Conservation (phyloP, 1,284 basidiomycete species). For the Pseudomicrostroma phylloplanum region DNA sequence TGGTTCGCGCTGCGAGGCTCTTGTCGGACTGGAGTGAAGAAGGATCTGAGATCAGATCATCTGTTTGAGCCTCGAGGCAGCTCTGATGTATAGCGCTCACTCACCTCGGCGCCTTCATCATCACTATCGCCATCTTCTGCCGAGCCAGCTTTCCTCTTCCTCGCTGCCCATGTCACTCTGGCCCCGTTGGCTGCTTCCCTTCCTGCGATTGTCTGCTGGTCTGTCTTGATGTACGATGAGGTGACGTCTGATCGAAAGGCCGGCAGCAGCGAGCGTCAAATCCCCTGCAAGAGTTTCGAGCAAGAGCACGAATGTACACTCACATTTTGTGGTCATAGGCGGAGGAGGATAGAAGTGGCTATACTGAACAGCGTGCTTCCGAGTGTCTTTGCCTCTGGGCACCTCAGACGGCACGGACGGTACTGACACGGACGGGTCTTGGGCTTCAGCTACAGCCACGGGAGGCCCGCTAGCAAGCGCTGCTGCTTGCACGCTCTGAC, state of each 20-base stretch:
- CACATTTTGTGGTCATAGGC: conserved; percentile 45
- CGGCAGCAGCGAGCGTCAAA: neutral
- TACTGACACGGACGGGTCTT: too few species aligned
- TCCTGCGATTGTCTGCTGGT: conserved; percentile 30
- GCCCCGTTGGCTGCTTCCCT: neutral
- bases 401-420: too few species aligned
- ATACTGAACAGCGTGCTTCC: conserved; percentile 36
- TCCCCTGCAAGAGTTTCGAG: neutral
- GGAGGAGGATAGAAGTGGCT: conserved; percentile 43
- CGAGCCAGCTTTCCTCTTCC: conserved; percentile 15
- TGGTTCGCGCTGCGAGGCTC: conserved; percentile 41
- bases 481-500: too few species aligned
- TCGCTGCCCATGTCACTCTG: conserved; percentile 13
- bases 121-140: conserved; percentile 12
- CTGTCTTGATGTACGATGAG: conserved; percentile 46
- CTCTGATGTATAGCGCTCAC: too few species aligned
- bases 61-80: too few species aligned
- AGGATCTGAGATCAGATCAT: neutral
- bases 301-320: neutral
- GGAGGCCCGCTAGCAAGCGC: too few species aligned
- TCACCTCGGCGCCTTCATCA: neutral
- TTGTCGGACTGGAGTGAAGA: conserved; percentile 8
- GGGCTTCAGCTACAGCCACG: too few species aligned
- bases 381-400: conserved; percentile 14
- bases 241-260: conserved; percentile 26